Conservation (phyloP, 441 rosid species). For the Brassica balearica region DNA sequence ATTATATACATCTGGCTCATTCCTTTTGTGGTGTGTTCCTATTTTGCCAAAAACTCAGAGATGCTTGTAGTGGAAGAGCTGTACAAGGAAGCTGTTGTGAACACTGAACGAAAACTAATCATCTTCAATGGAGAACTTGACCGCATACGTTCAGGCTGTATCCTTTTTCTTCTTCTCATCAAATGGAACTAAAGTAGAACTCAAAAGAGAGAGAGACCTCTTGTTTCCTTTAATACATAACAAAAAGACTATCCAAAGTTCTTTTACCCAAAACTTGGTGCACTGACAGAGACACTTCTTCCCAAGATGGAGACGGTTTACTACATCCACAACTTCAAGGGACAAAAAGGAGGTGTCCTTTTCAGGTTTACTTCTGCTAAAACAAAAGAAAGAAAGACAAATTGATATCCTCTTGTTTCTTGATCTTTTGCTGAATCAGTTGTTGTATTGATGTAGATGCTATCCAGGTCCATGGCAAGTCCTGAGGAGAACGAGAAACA, state of each 20-base stretch:
- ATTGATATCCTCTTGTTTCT: neutral
- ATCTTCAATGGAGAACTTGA: slow-evolving; percentile 96
- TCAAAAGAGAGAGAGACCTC: slow-evolving; percentile 7
- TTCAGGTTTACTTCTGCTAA: slow-evolving; percentile 66
- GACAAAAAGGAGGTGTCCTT: slow-evolving; percentile 83
- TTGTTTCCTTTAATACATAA: slow-evolving; percentile 47
- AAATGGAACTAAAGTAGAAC: neutral
- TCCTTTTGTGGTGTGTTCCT: slow-evolving; percentile 25
- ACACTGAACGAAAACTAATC: slow-evolving; percentile 68
- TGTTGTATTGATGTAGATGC: slow-evolving; percentile 54
- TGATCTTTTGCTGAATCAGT: neutral
- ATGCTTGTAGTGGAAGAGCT: slow-evolving; percentile 99
- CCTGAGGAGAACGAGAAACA: slow-evolving; percentile 58
- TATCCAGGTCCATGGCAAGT: slow-evolving; percentile 98
- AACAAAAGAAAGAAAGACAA: neutral
- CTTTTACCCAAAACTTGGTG: slow-evolving; percentile 94
- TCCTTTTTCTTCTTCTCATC: slow-evolving; percentile 55
- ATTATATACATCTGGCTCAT: neutral
- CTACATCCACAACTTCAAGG: slow-evolving; percentile 95
- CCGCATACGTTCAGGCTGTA: slow-evolving; percentile 97
- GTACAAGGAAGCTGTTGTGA: slow-evolving; percentile 78
- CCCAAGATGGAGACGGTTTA: slow-evolving; percentile 90
- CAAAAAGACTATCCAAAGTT: slow-evolving; percentile 83
- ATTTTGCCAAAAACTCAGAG: slow-evolving; percentile 54
- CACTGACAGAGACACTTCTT: slow-evolving; percentile 73